phyloP scores from a whole-genome alignment of 83 land plant genomes.

The Picea engelmannii region DNA sequence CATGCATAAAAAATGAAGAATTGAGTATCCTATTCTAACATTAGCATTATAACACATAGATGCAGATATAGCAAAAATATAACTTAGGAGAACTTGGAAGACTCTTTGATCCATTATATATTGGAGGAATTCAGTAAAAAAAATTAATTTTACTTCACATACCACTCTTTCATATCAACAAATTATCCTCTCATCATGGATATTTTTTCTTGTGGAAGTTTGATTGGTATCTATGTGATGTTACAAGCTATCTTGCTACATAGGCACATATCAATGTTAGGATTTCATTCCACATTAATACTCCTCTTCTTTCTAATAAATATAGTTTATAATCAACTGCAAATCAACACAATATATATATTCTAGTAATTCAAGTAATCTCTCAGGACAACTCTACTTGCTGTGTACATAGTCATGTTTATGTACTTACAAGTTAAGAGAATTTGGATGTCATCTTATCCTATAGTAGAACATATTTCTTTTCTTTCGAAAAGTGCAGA shows the following conservation, averaged over 20 bases:
- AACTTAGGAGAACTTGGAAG: neutral
- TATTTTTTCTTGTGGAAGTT: too few species aligned
- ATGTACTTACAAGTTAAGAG: too few species aligned
- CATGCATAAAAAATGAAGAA: too few species aligned
- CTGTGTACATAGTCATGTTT: neutral
- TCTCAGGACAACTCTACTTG: neutral
- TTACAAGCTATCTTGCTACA: too few species aligned
- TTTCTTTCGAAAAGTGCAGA: too few species aligned
- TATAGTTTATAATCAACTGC: neutral
- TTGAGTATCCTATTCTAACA: too few species aligned
- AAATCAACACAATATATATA: too few species aligned
- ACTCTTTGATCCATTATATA: neutral
- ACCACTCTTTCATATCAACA: neutral
- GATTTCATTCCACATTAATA: neutral
- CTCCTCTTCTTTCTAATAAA: too few species aligned
- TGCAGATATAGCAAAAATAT: neutral
- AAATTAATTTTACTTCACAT: neutral
- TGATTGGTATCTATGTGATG: too few species aligned
- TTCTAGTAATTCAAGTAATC: neutral
- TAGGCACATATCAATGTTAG: too few species aligned
- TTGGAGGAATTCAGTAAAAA: neutral
- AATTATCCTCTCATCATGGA: too few species aligned
- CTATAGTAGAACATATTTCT: neutral
- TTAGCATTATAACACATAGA: neutral
- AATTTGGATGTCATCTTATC: neutral